Evolutionary conservation across 805 yeast genomes (phyloP).

Genomic region (Starmera caribaea): DNA sequence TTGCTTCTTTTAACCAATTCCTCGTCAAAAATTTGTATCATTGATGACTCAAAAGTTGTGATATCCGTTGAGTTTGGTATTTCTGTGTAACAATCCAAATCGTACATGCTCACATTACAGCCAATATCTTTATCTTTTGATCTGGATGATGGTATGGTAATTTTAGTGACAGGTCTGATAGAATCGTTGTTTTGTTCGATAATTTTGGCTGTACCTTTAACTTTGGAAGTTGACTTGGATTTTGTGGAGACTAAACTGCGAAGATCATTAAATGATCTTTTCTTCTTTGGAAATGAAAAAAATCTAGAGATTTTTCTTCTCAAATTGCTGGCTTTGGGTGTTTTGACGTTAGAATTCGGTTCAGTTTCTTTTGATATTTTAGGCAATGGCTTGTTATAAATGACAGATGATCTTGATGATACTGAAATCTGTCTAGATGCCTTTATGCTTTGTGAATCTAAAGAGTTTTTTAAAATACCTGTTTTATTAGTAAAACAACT

Average conservation of each 20-base stretch:
- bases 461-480: not conserved
- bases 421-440: conserved; percentile 3
- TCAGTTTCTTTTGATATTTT: conserved; percentile 3
- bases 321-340: conserved; percentile 2
- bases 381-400: conserved; percentile 7
- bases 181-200: too few species aligned
- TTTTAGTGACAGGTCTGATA: too few species aligned
- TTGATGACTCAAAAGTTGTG: conserved; percentile 14
- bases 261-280: not conserved
- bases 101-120: too few species aligned
- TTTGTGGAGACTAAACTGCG: too few species aligned
- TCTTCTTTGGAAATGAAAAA: conserved; percentile 5
- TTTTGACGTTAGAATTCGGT: conserved; percentile 5
- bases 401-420: not conserved
- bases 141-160: too few species aligned
- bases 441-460: not conserved
- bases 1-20: conserved; percentile 4
- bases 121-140: too few species aligned
- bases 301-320: conserved; percentile 18
- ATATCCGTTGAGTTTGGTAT: conserved; percentile 7
- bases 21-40: conserved; percentile 16
- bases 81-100: not conserved
- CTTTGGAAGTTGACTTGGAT: too few species aligned
- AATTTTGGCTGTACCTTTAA: too few species aligned
- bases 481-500: conserved; percentile 3